Conservation (phyloP, 148 eudicot species). For the Camellia sinensis region DNA sequence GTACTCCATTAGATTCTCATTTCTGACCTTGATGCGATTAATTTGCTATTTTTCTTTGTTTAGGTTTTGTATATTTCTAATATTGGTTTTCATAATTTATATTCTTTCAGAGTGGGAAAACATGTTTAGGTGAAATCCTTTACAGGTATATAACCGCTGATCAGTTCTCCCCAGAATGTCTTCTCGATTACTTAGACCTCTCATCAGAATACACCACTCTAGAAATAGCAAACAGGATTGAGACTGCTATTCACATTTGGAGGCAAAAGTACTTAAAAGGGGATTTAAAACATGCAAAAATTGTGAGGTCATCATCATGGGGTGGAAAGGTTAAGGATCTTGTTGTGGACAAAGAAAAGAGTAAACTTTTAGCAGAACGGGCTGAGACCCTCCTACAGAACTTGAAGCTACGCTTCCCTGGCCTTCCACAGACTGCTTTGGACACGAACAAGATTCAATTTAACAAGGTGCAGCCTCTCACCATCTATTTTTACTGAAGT, state of each 20-base stretch:
- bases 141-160: slow-evolving; percentile 40
- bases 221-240: slow-evolving; percentile 48
- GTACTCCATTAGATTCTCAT: background rate
- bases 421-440: slow-evolving; percentile 43
- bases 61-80: slow-evolving; percentile 1
- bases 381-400: slow-evolving; percentile 41
- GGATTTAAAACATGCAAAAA: slow-evolving; percentile 19
- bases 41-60: background rate
- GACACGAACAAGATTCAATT: slow-evolving; percentile 50
- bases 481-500: background rate
- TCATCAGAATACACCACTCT: slow-evolving; percentile 45
- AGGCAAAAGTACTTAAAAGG: slow-evolving; percentile 32
- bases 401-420: slow-evolving; percentile 41
- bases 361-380: slow-evolving; percentile 34
- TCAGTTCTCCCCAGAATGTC: slow-evolving; percentile 42
- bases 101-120: slow-evolving; percentile 39
- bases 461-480: slow-evolving; percentile 34
- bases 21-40: background rate
- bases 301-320: slow-evolving; percentile 32
- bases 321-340: slow-evolving; percentile 39
- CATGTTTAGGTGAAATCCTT: slow-evolving; percentile 43
- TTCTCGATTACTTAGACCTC: slow-evolving; percentile 40
- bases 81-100: background rate
- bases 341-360: slow-evolving; percentile 28
- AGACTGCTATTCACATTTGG: slow-evolving; percentile 39